Evolutionary conservation across 768 basidiomycete species (phyloP), one percentile per base, ranked within the genome.

Genomic region (Phanerodontia chrysosporium): DNA sequence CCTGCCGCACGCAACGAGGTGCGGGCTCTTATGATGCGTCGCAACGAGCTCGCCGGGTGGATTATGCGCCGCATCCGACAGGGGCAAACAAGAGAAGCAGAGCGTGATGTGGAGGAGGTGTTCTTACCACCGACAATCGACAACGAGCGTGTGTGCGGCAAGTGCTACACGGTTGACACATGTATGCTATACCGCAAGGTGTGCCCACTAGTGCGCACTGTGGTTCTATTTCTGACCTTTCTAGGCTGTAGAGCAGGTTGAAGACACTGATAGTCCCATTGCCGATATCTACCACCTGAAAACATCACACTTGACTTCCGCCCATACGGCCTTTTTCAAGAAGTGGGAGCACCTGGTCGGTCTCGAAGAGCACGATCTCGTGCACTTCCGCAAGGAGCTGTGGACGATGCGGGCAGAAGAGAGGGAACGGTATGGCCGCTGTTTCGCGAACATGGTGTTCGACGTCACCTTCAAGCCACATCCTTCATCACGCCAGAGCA

Each of bases 131-230:
- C 86, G 0, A 91, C 94, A 0, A 88, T 97, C 60, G 92, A 98
- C 67, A 85, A 92, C 62, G 82, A 85, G 58, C 75, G 86, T 57
- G 74, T 80, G 12, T 99, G 97, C 71, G 84, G 85, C 68, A 81
- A 77, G 51, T 98, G 97, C 67, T 98, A 86, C 68, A 79, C 82
- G 0, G 73, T 90, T 6, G 92, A 99, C 66, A 80, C 85, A 1
- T 98, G 97, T 72, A 94, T 98, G 89, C 78, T 99, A 12, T 98
- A 95, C 74, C 88, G 96, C 45, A 90, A 89, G 80, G 92, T 87
- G 60, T 29, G 49, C 48, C 25, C 39, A 7, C 32, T n/a, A n/a
- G n/a, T 35, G 32, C 7, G 32, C 32, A 7, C 14, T 14, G 32
- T 35, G 7, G 32, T 7, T 14, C 14, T 35, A 7, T 7, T 42